A percentile compares a stretch with the other conserved stretches of the same genome.
Conservation (phyloP, 2,329 filamentous ascomycete species). For the Xylaria multiplex region DNA sequence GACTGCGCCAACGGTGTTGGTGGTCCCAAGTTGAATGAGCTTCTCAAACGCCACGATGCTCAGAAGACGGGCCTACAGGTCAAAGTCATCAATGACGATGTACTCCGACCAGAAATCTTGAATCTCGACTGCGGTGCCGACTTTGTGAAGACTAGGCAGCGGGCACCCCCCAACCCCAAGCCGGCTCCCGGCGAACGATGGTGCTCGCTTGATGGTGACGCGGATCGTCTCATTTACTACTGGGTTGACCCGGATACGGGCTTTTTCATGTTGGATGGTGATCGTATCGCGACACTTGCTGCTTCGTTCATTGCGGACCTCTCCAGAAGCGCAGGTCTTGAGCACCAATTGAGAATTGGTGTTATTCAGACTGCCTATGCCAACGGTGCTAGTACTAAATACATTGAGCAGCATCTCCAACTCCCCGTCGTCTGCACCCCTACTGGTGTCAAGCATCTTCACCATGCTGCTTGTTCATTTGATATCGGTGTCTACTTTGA, state of each 20-base stretch:
- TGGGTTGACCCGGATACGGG: constrained; percentile 83
- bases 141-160: constrained; percentile 96
- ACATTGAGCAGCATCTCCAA: constrained; percentile 86
- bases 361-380: constrained; percentile 98
- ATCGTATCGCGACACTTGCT: constrained; percentile 93
- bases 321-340: constrained; percentile 79
- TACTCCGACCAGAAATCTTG: constrained; percentile 86
- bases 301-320: constrained; percentile 94
- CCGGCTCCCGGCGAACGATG: constrained; percentile 79
- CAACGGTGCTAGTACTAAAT: constrained; percentile 93
- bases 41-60: constrained; percentile 81
- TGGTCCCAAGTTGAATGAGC: constrained; percentile 86
- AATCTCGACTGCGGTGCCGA: constrained; percentile 97
- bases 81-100: constrained; percentile 91
- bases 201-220: constrained; percentile 94
- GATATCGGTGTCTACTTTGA: constrained; percentile 99
- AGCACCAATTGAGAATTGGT: constrained; percentile 85
- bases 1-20: constrained; percentile 98
- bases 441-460: constrained; percentile 96
- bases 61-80: constrained; percentile 79
- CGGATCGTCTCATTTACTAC: constrained; percentile 95
- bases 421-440: constrained; percentile 92
- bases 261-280: constrained; percentile 94
- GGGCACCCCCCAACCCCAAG: constrained; percentile 84
- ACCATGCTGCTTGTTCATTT: constrained; percentile 94